Conservation (phyloP, 1,139 yeast genomes). For the Hyphopichia burtonii region DNA sequence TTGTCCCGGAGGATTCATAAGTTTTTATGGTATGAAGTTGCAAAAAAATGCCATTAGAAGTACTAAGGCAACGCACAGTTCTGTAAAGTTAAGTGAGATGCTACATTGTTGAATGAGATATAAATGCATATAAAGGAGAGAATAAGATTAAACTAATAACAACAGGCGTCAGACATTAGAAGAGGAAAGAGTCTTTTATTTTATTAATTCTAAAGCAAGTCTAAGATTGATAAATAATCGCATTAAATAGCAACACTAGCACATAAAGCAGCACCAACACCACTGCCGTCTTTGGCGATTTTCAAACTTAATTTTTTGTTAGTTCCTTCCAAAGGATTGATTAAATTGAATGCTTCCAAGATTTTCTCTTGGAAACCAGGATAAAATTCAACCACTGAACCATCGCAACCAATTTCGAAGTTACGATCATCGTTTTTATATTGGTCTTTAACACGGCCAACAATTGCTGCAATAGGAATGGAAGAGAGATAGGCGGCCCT, state of each 20-base stretch:
- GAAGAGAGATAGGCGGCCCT: constrained; percentile 88
- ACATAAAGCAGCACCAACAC: constrained; percentile 95
- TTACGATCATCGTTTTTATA: constrained; percentile 57
- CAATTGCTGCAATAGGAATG: constrained; percentile 82
- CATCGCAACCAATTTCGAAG: constrained; percentile 93
- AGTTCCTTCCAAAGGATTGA: constrained; percentile 70
- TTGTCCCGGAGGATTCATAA: no score
- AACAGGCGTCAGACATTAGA: no score
- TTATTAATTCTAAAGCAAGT: no score
- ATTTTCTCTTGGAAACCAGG: constrained; percentile 81
- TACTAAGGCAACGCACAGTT: no score
- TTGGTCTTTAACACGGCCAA: constrained; percentile 37
- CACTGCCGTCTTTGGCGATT: constrained; percentile 91
- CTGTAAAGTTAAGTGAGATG: no score
- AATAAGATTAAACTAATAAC: no score
- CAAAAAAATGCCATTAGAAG: no score
- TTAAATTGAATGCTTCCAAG: constrained; percentile 68
- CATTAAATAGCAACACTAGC: constrained; percentile 46
- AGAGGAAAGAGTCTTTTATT: no score
- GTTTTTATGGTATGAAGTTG: no score
- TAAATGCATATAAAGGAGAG: no score
- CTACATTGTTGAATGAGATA: no score
- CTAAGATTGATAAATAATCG: neutral
- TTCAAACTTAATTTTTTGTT: constrained; percentile 68
- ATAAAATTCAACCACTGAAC: constrained; percentile 87